These are phyloP conservation scores for Bolboschoenoplectus hybrid DNA, from an alignment of 202 grass and related monocot genomes.

Conservation along the genomic window DNA sequence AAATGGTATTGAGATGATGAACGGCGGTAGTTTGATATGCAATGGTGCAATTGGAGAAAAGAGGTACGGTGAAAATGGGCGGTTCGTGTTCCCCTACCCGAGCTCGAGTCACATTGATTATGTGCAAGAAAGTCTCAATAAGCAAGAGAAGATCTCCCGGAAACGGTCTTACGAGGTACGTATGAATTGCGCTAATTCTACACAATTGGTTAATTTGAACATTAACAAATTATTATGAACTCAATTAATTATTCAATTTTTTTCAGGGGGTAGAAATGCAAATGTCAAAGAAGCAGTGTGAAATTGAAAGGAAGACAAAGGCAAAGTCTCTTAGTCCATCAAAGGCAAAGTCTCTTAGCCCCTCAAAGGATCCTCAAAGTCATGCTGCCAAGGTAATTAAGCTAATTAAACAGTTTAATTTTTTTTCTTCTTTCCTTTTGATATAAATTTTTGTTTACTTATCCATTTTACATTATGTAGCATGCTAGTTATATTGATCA, in stretches of 20 bases:
- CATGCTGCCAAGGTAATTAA: conserved; percentile 67
- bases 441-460: neutral
- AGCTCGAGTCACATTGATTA: conserved; percentile 40
- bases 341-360: conserved; percentile 47
- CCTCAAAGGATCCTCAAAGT: conserved; percentile 69
- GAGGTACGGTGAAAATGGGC: conserved; percentile 40
- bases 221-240: neutral
- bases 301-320: conserved; percentile 61
- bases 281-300: conserved; percentile 61
- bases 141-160: conserved; percentile 35
- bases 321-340: conserved; percentile 42
- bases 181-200: neutral
- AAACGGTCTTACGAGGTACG: conserved; percentile 48
- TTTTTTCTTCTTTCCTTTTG: neutral
- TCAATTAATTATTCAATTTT: neutral
- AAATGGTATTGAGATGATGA: conserved; percentile 46
- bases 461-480: neutral
- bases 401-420: neutral
- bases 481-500: neutral
- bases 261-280: conserved; percentile 38
- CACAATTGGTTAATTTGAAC: neutral
- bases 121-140: conserved; percentile 23
- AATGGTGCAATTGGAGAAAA: conserved; percentile 37
- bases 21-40: conserved; percentile 46
- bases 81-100: conserved; percentile 45